Conservation (phyloP, 1,284 basidiomycete genomes). For the Ceratorhiza oryzae-sativae region DNA sequence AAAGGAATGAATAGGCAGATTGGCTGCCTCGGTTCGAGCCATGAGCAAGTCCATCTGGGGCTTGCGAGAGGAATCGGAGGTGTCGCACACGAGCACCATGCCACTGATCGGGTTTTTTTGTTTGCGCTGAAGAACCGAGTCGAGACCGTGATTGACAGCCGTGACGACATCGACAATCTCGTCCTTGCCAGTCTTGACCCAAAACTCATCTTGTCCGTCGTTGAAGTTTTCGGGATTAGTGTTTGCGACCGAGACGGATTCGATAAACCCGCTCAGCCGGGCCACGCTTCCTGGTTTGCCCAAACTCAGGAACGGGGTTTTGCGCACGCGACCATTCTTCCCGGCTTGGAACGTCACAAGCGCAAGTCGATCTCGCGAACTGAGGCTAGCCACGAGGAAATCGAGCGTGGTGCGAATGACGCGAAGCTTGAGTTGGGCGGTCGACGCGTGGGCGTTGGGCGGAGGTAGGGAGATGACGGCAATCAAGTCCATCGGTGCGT, state of each 20-base stretch:
- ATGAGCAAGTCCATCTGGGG: constrained; percentile 99
- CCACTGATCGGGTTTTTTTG: constrained; percentile 87
- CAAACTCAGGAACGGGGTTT: constrained; percentile 85
- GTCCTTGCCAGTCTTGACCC: constrained; percentile 78
- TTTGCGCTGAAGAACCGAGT: constrained; percentile 93
- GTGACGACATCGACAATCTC: constrained; percentile 96
- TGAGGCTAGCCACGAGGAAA: constrained; percentile 79
- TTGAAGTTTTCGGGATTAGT: constrained; percentile 49
- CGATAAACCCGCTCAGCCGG: constrained; percentile 78
- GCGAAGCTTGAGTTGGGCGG: constrained; percentile 81
- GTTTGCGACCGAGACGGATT: constrained; percentile 61
- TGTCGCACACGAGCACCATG: constrained; percentile 92
- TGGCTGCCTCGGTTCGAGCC: constrained; percentile 91
- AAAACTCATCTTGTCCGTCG: constrained; percentile 68
- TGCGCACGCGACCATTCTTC: constrained; percentile 75
- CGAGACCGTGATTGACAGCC: constrained; percentile 91
- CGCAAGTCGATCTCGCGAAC: constrained; percentile 78
- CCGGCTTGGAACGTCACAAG: constrained; percentile 91
- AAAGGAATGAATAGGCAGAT: constrained; percentile 92
- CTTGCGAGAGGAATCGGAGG: constrained; percentile 86
- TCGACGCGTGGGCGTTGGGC: constrained; percentile 62
- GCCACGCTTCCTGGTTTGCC: constrained; percentile 72
- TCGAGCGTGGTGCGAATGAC: constrained; percentile 86
- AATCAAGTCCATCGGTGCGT: constrained; percentile 90
- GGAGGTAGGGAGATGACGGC: constrained; percentile 89